Conservation (phyloP, 306 rosid genomes). For the Citrullus mucosospermus region DNA sequence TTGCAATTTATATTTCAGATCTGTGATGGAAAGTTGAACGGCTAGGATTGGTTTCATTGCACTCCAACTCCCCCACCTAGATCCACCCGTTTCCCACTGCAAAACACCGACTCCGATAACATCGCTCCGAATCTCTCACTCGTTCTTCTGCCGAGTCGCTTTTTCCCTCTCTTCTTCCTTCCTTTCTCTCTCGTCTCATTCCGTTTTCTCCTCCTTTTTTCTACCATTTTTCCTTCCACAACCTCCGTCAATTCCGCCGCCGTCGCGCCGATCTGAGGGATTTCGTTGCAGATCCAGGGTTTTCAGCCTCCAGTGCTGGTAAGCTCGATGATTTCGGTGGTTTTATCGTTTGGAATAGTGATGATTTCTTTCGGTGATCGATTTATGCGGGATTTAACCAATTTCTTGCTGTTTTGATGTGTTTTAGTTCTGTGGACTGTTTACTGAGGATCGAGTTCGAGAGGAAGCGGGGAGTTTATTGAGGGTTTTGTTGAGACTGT, state of each 20-base stretch:
- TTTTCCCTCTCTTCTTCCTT: not conserved
- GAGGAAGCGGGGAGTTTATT: not conserved
- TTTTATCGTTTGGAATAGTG: not conserved
- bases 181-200: not conserved
- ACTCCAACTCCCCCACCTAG: not conserved
- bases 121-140: conserved; percentile 4
- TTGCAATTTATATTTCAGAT: not conserved
- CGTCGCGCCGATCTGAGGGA: not conserved
- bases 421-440: not conserved
- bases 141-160: not conserved
- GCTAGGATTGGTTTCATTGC: not conserved
- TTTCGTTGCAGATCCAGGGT: not conserved
- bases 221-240: not conserved
- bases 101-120: not conserved
- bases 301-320: not conserved
- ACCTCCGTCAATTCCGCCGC: not conserved
- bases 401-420: not conserved
- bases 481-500: not conserved
- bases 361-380: not conserved
- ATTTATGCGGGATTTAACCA: not conserved
- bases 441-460: not conserved
- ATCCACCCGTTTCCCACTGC: conserved; percentile 1
- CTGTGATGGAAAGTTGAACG: not conserved
- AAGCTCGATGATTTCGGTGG: not conserved
- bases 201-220: not conserved